These are phyloP conservation scores for Rhodamnia argentea DNA, from an alignment of 345 rosid genomes.

Conservation along the genomic window DNA sequence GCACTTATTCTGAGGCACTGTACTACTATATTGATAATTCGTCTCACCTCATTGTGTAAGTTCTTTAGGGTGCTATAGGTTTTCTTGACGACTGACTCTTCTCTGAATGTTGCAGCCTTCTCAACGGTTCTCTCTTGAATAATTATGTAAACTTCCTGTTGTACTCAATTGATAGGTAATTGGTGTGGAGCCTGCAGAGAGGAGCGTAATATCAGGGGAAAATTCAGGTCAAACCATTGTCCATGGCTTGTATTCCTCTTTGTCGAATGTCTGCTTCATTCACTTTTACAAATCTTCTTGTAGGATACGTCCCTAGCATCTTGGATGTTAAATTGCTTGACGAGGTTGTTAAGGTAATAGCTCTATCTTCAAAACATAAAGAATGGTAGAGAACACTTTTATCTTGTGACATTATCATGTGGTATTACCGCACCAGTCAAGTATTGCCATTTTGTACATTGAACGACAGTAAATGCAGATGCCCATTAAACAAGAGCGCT, in stretches of 20 bases:
- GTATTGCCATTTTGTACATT: background rate
- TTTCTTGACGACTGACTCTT: background rate
- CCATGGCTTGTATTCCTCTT: background rate
- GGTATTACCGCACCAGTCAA: background rate
- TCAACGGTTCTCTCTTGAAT: background rate
- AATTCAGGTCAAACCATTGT: conserved; percentile 40
- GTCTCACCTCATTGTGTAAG: background rate
- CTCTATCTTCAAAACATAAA: background rate
- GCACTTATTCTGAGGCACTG: background rate
- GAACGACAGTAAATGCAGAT: background rate
- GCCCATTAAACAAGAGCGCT: background rate
- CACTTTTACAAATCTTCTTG: conserved; percentile 1
- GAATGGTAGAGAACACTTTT: background rate
- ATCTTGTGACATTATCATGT: background rate
- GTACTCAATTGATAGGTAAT: conserved; percentile 35
- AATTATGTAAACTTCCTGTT: background rate
- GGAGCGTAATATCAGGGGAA: conserved; percentile 84
- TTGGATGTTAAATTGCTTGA: conserved; percentile 79
- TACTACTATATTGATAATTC: background rate
- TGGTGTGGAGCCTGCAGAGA: conserved; percentile 96
- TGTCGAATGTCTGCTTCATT: conserved; percentile 1
- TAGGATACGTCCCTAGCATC: conserved; percentile 77
- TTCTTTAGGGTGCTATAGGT: background rate
- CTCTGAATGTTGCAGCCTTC: background rate
- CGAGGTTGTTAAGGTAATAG: conserved; percentile 67